A percentile compares a stretch with the other conserved stretches of the same genome.
Evolutionary conservation across 2,329 filamentous ascomycete species (phyloP).

Genomic region (Penicillium sp.): DNA sequence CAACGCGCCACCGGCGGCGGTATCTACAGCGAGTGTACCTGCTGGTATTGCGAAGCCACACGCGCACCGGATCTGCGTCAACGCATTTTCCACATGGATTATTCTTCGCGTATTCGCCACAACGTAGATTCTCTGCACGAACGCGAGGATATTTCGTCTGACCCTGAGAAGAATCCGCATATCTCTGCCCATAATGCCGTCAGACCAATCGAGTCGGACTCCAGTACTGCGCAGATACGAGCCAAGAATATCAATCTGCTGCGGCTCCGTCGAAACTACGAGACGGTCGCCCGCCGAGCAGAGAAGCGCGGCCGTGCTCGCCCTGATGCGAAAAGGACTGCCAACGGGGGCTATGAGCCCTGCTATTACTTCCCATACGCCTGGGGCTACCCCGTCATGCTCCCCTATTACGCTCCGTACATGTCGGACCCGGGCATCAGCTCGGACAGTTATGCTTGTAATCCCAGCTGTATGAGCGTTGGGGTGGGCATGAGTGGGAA

Average conservation of each 20-base stretch:
- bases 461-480: constrained; percentile 43
- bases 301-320: constrained; percentile 25
- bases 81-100: constrained; percentile 38
- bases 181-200: constrained; percentile 70
- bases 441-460: constrained; percentile 38
- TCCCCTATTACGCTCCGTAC: constrained; percentile 45
- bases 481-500: constrained; percentile 39
- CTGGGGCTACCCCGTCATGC: constrained; percentile 42
- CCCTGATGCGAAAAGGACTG: constrained; percentile 27
- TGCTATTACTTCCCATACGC: constrained; percentile 30
- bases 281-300: constrained; percentile 30
- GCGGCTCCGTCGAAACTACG: constrained; percentile 48
- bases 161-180: constrained; percentile 57
- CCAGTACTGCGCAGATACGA: too few species aligned
- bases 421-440: constrained; percentile 40
- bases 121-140: constrained; percentile 46
- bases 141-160: constrained; percentile 38
- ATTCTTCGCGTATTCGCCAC: constrained; percentile 46
- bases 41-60: constrained; percentile 63
- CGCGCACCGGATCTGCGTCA: constrained; percentile 51
- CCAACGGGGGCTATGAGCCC: constrained; percentile 12
- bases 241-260: constrained; percentile 4
- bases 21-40: constrained; percentile 47
- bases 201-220: constrained; percentile 12
- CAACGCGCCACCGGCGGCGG: constrained; percentile 56